Percentiles rank a stretch among this genome's conserved stretches.
These are phyloP conservation scores for Camelina neglecta DNA, from an alignment of 345 rosid species.

Conservation along the genomic window DNA sequence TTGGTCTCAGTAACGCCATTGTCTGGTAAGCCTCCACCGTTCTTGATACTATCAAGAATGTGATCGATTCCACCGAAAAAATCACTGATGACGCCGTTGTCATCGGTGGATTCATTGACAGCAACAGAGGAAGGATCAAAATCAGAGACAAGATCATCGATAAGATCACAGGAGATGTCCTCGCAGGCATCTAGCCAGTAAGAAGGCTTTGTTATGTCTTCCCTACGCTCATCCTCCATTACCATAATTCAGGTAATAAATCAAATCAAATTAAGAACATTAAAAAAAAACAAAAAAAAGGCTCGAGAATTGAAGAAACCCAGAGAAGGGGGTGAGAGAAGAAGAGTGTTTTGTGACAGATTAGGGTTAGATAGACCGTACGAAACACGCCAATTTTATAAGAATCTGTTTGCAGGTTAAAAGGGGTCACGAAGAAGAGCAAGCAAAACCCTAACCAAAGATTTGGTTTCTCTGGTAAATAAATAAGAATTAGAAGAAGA, in stretches of 20 bases:
- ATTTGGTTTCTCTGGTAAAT: background rate
- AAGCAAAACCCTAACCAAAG: slow-evolving; percentile 23
- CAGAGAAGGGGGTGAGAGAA: slow-evolving; percentile 28
- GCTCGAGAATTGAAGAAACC: slow-evolving; percentile 26
- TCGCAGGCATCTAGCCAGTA: slow-evolving; percentile 98
- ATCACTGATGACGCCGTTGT: slow-evolving; percentile 53
- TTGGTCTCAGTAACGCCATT: slow-evolving; percentile 35
- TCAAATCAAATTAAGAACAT: slow-evolving; percentile 7
- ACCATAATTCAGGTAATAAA: slow-evolving; percentile 15
- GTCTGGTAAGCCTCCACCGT: slow-evolving; percentile 67
- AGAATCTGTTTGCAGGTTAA: slow-evolving; percentile 25
- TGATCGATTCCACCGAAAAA: slow-evolving; percentile 95
- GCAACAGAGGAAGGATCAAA: slow-evolving; percentile 61
- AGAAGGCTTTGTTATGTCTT: slow-evolving; percentile 51
- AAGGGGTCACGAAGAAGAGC: slow-evolving; percentile 43
- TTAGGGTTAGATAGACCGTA: slow-evolving; percentile 82
- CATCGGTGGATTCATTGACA: slow-evolving; percentile 51
- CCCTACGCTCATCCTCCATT: slow-evolving; percentile 62
- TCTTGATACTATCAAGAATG: slow-evolving; percentile 84
- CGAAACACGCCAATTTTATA: slow-evolving; percentile 61
- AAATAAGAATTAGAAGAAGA: background rate
- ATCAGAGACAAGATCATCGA: slow-evolving; percentile 63
- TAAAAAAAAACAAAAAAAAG: background rate
- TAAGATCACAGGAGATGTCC: slow-evolving; percentile 71
- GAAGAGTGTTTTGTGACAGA: slow-evolving; percentile 49